phyloP scores from a whole-genome alignment of 2,329 filamentous ascomycete species.

The Tolypocladium amazonense region DNA sequence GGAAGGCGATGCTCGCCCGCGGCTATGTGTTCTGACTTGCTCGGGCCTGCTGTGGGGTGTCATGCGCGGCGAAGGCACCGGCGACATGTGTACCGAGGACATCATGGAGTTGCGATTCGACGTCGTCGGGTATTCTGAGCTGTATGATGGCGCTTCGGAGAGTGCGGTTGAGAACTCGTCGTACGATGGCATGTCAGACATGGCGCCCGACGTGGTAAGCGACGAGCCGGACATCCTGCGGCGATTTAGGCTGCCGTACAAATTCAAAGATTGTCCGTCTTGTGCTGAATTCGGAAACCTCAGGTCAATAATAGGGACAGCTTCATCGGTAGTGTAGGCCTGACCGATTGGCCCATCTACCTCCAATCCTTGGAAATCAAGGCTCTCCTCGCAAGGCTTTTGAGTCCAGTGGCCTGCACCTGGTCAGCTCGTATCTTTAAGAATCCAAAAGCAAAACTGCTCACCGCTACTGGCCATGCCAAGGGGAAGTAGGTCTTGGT shows the following conservation, averaged over 20 bases:
- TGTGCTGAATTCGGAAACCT: conserved; percentile 35
- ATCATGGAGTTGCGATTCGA: conserved; percentile 62
- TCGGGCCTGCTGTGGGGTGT: conserved; percentile 50
- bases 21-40: conserved; percentile 52
- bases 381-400: conserved; percentile 45
- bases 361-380: conserved; percentile 45
- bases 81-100: conserved; percentile 60
- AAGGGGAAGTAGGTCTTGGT: conserved; percentile 30
- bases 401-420: conserved; percentile 28
- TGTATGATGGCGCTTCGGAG: conserved; percentile 58
- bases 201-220: conserved; percentile 53
- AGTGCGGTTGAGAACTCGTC: conserved; percentile 59
- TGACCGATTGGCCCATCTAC: conserved; percentile 50
- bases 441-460: conserved; percentile 11
- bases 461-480: conserved; percentile 12
- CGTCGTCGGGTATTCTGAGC: conserved; percentile 54
- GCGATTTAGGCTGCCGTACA: conserved; percentile 42
- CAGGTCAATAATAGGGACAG: conserved; percentile 51
- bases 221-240: conserved; percentile 63
- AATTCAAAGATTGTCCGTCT: conserved; percentile 39
- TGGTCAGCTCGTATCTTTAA: background rate
- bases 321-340: conserved; percentile 52
- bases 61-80: conserved; percentile 60
- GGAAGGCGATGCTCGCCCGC: conserved; percentile 61
- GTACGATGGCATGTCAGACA: conserved; percentile 60